phyloP scores from a whole-genome alignment of 139 green algal species.

The Chlamydomonas sp. region DNA sequence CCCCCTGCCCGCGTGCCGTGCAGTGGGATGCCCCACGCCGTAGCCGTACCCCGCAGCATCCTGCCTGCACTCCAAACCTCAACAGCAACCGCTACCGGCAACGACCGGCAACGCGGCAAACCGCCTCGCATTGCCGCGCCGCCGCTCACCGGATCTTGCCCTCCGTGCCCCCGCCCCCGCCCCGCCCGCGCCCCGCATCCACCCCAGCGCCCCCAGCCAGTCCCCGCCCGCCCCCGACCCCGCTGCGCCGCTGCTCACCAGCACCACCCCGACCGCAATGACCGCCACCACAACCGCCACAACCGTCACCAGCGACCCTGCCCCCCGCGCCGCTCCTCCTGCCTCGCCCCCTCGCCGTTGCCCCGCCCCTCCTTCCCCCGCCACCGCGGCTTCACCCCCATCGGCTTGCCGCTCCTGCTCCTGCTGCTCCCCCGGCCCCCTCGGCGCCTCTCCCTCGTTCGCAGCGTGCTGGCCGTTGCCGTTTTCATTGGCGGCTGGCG shows the following conservation, averaged over 20 bases:
- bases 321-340: neutral
- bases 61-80: too few relatives aligned
- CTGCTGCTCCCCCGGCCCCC: neutral
- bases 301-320: neutral
- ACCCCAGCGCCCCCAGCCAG: too few relatives aligned
- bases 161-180: too few relatives aligned
- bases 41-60: too few relatives aligned
- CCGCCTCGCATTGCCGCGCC: too few relatives aligned
- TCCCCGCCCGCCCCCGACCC: neutral
- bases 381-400: neutral
- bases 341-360: neutral
- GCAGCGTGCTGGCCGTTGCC: neutral
- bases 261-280: conserved; percentile 48
- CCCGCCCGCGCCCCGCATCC: too few relatives aligned
- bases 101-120: too few relatives aligned
- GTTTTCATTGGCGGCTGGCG: neutral
- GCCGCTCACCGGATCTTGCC: too few relatives aligned
- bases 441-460: neutral
- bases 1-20: too few relatives aligned
- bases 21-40: too few relatives aligned
- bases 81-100: too few relatives aligned
- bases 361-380: neutral
- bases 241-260: conserved; percentile 16
- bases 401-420: conserved; percentile 22
- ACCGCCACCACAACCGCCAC: conserved; percentile 51